These are phyloP conservation scores for Thalassiosira mediterranea DNA, from an alignment of 352 stramenopile genomes.

Conservation along the genomic window DNA sequence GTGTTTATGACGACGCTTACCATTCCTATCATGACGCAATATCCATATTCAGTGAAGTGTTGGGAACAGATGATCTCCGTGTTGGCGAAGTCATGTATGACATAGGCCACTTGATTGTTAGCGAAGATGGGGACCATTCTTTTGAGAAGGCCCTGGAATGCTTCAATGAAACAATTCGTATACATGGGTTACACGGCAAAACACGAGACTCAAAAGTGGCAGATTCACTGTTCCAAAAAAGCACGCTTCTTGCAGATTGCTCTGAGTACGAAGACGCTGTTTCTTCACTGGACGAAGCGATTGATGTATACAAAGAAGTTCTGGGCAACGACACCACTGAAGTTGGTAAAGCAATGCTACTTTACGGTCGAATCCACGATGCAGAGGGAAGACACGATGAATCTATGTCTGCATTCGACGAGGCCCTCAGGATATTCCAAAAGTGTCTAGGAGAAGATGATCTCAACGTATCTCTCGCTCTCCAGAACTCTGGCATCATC, in stretches of 20 bases:
- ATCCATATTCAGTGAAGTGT: constrained; percentile 35
- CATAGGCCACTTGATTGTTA: constrained; percentile 41
- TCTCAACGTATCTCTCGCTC: constrained; percentile 48
- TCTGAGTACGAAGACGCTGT: constrained; percentile 39
- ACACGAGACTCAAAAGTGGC: constrained; percentile 43
- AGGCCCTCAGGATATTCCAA: constrained; percentile 56
- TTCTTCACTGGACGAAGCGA: constrained; percentile 43
- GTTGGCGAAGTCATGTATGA: constrained; percentile 57
- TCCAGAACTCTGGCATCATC: constrained; percentile 56
- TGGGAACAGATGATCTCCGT: constrained; percentile 41
- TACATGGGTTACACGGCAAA: constrained; percentile 43
- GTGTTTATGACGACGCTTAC: constrained; percentile 54
- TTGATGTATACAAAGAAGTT: constrained; percentile 56
- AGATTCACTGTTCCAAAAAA: constrained; percentile 51
- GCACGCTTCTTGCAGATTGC: constrained; percentile 36
- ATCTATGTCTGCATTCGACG: constrained; percentile 28
- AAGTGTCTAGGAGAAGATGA: constrained; percentile 36
- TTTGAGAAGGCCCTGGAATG: constrained; percentile 45
- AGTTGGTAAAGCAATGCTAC: constrained; percentile 49
- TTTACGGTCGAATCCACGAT: constrained; percentile 47
- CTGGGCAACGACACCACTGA: constrained; percentile 37
- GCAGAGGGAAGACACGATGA: constrained; percentile 41
- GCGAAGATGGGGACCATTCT: constrained; percentile 21
- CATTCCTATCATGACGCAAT: constrained; percentile 48
- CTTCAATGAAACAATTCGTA: constrained; percentile 54